Percentiles rank a stretch among this genome's conserved stretches.
Evolutionary conservation across 768 basidiomycete species (phyloP).

Genomic region (Mycena filopes): DNA sequence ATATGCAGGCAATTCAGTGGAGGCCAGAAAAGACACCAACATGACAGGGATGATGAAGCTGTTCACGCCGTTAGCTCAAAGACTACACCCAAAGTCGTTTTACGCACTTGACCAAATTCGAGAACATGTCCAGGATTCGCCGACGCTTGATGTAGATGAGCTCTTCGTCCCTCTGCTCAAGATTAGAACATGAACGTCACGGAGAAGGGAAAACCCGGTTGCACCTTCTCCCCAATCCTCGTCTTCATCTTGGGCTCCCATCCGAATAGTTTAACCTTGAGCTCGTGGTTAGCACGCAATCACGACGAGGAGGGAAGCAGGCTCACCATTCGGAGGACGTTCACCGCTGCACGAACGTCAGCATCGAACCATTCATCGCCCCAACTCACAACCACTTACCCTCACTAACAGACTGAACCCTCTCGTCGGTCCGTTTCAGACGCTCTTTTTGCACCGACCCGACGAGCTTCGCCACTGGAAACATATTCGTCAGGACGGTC

Average conservation of each 20-base stretch:
- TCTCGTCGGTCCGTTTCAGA: slow-evolving; percentile 68
- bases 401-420: slow-evolving; percentile 72
- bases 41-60: slow-evolving; percentile 40
- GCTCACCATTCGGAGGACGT: slow-evolving; percentile 73
- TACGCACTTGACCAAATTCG: slow-evolving; percentile 44
- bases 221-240: slow-evolving; percentile 57
- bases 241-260: slow-evolving; percentile 69
- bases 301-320: too few relatives aligned
- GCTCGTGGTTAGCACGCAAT: slow-evolving; percentile 29
- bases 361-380: background rate
- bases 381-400: slow-evolving; percentile 45
- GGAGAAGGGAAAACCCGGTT: background rate
- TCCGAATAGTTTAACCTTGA: slow-evolving; percentile 58
- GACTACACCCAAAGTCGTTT: slow-evolving; percentile 26
- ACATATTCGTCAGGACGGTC: background rate
- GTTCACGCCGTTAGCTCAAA: slow-evolving; percentile 40
- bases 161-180: slow-evolving; percentile 52
- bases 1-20: too few relatives aligned
- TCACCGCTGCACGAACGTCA: slow-evolving; percentile 51
- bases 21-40: background rate
- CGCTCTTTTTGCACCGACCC: slow-evolving; percentile 54
- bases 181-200: slow-evolving; percentile 35
- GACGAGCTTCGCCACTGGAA: slow-evolving; percentile 23
- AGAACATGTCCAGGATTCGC: slow-evolving; percentile 50
- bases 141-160: slow-evolving; percentile 51